phyloP scores from a whole-genome alignment of 139 green algal genomes.

The Chlamydomonas sp. region DNA sequence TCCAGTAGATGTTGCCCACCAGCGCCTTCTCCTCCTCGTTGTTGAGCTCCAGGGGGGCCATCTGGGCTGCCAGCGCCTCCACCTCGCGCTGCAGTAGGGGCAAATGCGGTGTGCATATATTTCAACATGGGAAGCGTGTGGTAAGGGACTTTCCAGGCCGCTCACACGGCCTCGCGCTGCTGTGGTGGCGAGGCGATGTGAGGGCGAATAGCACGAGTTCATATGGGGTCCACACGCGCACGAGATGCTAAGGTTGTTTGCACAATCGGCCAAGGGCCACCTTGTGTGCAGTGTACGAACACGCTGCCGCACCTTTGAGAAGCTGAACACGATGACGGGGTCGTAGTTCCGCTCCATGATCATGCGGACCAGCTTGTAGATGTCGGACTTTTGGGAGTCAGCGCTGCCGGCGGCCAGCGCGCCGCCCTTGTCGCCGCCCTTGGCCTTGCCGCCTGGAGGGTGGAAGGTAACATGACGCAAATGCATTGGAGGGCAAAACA shows the following conservation, averaged over 20 bases:
- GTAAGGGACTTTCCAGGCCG: neutral
- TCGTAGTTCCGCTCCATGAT: constrained; percentile 88
- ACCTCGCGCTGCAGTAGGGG: constrained; percentile 44
- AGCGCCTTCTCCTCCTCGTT: constrained; percentile 76
- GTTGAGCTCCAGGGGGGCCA: constrained; percentile 68
- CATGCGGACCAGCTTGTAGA: constrained; percentile 94
- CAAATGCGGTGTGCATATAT: constrained; percentile 31
- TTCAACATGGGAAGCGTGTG: neutral
- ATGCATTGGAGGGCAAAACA: no score
- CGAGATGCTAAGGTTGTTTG: no score
- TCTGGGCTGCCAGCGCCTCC: constrained; percentile 74
- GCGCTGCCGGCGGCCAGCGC: neutral
- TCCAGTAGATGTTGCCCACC: constrained; percentile 73
- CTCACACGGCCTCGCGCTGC: no score
- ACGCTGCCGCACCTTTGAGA: constrained; percentile 59
- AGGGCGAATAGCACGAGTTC: no score
- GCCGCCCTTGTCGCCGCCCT: neutral
- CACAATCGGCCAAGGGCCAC: no score
- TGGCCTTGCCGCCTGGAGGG: no score
- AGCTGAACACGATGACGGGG: constrained; percentile 95
- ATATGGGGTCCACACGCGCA: no score
- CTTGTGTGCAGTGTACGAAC: no score
- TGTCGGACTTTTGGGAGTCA: constrained; percentile 68
- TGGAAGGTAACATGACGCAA: no score
- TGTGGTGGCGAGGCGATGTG: no score